Base-by-base conservation (phyloP, 2,329 filamentous ascomycete genomes). In the Zasmidium citrigriseum region DNA sequence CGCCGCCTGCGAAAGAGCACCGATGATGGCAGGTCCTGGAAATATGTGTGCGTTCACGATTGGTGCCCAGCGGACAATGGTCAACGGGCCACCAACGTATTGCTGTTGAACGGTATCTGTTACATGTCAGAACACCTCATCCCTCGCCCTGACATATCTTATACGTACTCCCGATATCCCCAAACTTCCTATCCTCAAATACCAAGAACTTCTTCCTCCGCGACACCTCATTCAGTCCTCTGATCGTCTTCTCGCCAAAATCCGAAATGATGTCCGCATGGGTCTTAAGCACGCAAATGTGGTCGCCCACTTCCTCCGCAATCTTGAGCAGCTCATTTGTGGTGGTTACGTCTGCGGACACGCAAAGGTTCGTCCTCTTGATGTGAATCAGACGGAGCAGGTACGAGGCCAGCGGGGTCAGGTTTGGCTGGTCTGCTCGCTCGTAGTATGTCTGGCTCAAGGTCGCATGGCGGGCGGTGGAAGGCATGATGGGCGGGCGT, bases 211-310 rank as follows among this genome's bases (percentile, higher is more conserved):
- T 74, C 66, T 82, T 82, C 54, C 79, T 73, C 64, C 71, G 70
- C 2, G 79, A 76, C 46, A 83, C 75, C 38, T 81, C 80, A 50
- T 76, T 72, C 62, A 83, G 68, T 0, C 76, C 75, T 57, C 75
- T 67, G 18, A 81, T 80, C 1, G 83, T 85, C 57, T 82, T 77
- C 59, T 83, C 80, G 14, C 78, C 80, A 78, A 84, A 87, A 71
- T 87, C 84, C 61, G 81, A 78, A 64, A 87, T 81, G 53, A 84
- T 84, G 71, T 87, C 84, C 55, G 82, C 83, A 67, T 86, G 83
- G 3, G 85, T 83, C 71, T 86, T 84, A 55, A 87, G 75, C 24
- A 86, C 72, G 63, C 82, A 84, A 57, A 87, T 86, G 60, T 82
- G 79, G 64, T 86, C 83, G 59, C 85, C 84, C 16, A 86, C 77